Conservation (phyloP, 805 yeast genomes). For the Ogataea paraovalis region DNA sequence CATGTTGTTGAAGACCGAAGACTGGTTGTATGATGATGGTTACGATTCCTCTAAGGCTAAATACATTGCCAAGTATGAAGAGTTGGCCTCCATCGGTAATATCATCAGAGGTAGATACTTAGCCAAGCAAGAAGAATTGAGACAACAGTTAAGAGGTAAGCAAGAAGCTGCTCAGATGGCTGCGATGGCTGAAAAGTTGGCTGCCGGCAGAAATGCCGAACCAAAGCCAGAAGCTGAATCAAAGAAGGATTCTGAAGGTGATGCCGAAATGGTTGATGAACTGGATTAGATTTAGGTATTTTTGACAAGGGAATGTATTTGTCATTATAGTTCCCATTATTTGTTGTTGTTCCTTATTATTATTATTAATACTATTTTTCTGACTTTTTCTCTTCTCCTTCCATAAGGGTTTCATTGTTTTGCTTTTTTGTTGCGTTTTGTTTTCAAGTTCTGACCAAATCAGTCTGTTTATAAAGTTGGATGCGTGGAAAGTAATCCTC, state of each 20-base stretch:
- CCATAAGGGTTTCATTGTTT: neutral
- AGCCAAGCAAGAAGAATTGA: slow-evolving; percentile 92
- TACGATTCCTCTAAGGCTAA: slow-evolving; percentile 94
- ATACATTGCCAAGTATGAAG: slow-evolving; percentile 97
- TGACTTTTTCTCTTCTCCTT: neutral
- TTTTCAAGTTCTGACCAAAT: neutral
- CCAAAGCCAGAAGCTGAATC: slow-evolving; percentile 31
- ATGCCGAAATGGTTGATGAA: slow-evolving; percentile 32
- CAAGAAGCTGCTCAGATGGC: slow-evolving; percentile 83
- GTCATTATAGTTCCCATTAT: neutral
- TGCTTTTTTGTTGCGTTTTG: neutral
- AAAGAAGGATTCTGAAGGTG: slow-evolving; percentile 35
- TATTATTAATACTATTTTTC: no score
- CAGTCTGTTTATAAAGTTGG: neutral
- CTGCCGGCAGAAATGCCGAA: slow-evolving; percentile 68
- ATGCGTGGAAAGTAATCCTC: neutral
- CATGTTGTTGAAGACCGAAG: slow-evolving; percentile 83
- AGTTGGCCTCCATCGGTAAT: slow-evolving; percentile 91
- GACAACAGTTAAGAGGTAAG: slow-evolving; percentile 80
- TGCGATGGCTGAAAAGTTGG: slow-evolving; percentile 77
- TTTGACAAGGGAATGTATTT: neutral
- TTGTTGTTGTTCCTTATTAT: neutral
- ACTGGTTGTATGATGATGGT: slow-evolving; percentile 98
- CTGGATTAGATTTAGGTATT: slow-evolving; percentile 14
- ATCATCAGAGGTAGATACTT: slow-evolving; percentile 92